Conservation (phyloP, 768 basidiomycete genomes). For the Pholiota microspora region DNA sequence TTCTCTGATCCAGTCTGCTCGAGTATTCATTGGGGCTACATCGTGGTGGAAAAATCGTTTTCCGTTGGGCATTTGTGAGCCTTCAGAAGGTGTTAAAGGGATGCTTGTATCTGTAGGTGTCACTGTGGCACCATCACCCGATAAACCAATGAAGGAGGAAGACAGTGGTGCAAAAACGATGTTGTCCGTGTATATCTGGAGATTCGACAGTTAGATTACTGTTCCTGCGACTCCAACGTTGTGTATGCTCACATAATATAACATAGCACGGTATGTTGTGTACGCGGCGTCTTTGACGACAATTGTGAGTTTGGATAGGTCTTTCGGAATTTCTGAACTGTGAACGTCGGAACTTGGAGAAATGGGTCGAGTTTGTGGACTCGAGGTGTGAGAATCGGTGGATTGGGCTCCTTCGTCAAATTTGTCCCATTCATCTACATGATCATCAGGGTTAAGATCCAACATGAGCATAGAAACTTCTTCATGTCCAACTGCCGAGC, state of each 20-base stretch:
- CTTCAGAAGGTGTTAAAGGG: constrained; percentile 29
- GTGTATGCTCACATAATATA: constrained; percentile 67
- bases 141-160: constrained; percentile 52
- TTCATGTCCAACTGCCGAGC: background rate
- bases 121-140: constrained; percentile 22
- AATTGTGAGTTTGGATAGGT: constrained; percentile 25
- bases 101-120: constrained; percentile 17
- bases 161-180: constrained; percentile 84
- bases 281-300: constrained; percentile 52
- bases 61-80: constrained; percentile 20
- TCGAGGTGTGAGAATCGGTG: constrained; percentile 1
- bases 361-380: constrained; percentile 4
- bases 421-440: constrained; percentile 14
- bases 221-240: background rate
- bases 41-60: constrained; percentile 22
- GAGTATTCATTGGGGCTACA: constrained; percentile 20
- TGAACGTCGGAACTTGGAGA: background rate
- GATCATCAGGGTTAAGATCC: constrained; percentile 17
- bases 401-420: constrained; percentile 16
- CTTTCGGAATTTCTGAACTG: background rate
- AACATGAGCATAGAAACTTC: constrained; percentile 10
- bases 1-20: constrained; percentile 68
- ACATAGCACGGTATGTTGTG: constrained; percentile 41
- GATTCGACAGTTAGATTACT: background rate
- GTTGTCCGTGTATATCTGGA: constrained; percentile 79